Conservation (phyloP, 331 rosid species). For the Acacia pycnantha region DNA sequence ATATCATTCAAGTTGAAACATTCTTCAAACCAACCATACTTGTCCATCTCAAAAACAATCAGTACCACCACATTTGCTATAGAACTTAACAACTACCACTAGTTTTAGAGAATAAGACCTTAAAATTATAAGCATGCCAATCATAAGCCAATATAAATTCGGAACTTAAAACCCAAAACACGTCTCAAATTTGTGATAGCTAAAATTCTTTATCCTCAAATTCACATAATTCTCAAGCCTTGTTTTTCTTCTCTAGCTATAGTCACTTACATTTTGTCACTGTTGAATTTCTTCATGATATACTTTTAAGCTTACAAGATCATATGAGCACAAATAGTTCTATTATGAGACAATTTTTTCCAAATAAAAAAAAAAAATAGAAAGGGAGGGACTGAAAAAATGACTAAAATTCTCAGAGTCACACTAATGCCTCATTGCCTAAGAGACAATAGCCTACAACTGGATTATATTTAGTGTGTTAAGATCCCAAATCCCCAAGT, state of each 20-base stretch:
- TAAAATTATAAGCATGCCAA: not conserved
- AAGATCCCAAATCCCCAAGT: not conserved
- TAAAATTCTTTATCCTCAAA: not conserved
- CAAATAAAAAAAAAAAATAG: not conserved
- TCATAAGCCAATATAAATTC: not conserved
- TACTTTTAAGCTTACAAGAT: not conserved
- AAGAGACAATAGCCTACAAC: not conserved
- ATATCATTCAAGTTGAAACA: not conserved
- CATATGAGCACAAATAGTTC: not conserved
- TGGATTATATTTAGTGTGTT: not conserved
- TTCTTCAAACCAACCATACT: not conserved
- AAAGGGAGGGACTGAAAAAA: not conserved
- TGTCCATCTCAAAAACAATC: conserved; percentile 8
- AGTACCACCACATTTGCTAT: not conserved
- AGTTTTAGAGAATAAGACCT: not conserved
- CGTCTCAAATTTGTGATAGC: not conserved
- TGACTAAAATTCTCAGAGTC: not conserved
- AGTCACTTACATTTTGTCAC: not conserved
- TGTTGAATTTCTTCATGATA: not conserved
- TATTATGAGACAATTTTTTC: not conserved
- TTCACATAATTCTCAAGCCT: not conserved
- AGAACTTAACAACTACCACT: not conserved
- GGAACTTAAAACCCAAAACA: not conserved
- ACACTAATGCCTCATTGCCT: not conserved
- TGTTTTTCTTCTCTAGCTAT: not conserved